Evolutionary conservation across 257 asterid species (phyloP), one percentile per base, ranked within the genome.

Genomic region (Solanum pennellii): DNA sequence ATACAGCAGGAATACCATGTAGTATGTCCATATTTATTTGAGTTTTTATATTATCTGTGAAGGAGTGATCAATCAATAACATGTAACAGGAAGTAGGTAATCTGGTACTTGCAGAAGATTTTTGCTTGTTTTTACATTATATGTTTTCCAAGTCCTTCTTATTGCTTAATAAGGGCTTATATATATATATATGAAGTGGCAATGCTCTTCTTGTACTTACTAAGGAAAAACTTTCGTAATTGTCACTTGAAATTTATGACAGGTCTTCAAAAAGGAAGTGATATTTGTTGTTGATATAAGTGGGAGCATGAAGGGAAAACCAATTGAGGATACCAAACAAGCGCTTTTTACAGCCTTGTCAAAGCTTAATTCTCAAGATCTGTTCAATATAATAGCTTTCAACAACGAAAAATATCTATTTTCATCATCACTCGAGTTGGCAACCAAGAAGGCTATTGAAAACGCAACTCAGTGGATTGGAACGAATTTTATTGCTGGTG

Each of bases 221-320:
- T 25, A 45, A 79, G 25, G 42, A 29, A 79, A 27, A 9, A 3
- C 4, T 25, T 31, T 47, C 1, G 25, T 80, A 65, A 47, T 47
- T 47, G 66, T 79, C 66, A 79, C 84, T 45, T 79, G 62, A 79
- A 79, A 79, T 86, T 62, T 68, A 33, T 87, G 74, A 86, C 21
- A 92, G 94, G 91, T 90, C 59, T 92, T 92, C 88, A 88, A 86
- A 86, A 92, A 89, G 85, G 92, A 90, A 75, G 86, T 92, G 87
- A 87, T 90, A 16, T 92, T 90, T 86, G 92, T 89, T 72, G 88
- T 92, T 88, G 94, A 92, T 89, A 90, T 90, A 85, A 92, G 94
- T 87, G 91, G 92, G 80, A 92, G 94, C 91, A 92, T 92, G 94
- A 82, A 75, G 62, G 92, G 91, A 75, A 85, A 85, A 68, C 90